A percentile compares a stretch with the other conserved stretches of the same genome.
phyloP scores from a whole-genome alignment of 768 basidiomycete genomes.

The Porphyrellus cyaneotinctus region DNA sequence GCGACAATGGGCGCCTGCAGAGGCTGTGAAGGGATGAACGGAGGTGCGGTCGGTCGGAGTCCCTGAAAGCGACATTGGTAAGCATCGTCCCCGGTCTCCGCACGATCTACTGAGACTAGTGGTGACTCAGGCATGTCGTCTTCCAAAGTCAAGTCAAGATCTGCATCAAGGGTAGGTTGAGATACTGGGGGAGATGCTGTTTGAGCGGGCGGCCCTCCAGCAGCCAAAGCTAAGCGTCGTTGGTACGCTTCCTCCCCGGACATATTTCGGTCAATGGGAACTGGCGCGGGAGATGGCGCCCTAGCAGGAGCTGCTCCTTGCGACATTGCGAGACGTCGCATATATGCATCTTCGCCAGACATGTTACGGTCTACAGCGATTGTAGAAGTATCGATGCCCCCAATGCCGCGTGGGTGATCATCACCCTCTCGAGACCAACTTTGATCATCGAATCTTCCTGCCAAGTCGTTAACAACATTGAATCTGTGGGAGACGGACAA shows the following conservation, averaged over 20 bases:
- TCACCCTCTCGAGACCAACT: conserved; percentile 55
- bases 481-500: neutral
- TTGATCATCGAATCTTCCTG: conserved; percentile 35
- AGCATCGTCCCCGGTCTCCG: conserved; percentile 64
- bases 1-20: conserved; percentile 17
- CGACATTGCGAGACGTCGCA: conserved; percentile 73
- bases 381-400: conserved; percentile 26
- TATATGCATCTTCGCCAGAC: conserved; percentile 79
- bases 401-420: conserved; percentile 32
- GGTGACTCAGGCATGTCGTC: conserved; percentile 2
- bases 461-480: conserved; percentile 26
- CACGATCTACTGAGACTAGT: conserved; percentile 2
- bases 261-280: conserved; percentile 41
- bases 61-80: conserved; percentile 54
- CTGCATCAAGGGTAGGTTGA: conserved; percentile 15
- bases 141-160: conserved; percentile 14
- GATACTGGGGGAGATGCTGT: conserved; percentile 24
- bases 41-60: conserved; percentile 27
- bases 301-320: conserved; percentile 23
- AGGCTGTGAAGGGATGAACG: conserved; percentile 25
- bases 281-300: conserved; percentile 31
- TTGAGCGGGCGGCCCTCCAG: conserved; percentile 20
- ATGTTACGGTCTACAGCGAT: conserved; percentile 43
- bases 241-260: conserved; percentile 81
- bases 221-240: conserved; percentile 67